Evolutionary conservation across 2,329 filamentous ascomycete genomes (phyloP).

Genomic region (Dactylellina haptotyla): DNA sequence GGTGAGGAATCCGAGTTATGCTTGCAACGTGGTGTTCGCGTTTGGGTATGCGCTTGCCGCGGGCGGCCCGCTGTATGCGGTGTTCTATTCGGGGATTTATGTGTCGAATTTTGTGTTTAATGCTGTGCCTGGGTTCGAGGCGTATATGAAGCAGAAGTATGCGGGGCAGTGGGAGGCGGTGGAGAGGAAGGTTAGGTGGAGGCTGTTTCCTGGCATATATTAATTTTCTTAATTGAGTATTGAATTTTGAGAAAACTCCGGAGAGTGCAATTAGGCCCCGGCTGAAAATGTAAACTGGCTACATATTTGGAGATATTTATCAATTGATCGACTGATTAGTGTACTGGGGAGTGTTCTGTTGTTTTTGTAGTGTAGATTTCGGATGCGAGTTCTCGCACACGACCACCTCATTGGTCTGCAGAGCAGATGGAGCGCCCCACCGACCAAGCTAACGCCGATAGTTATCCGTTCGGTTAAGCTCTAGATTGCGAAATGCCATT

Average conservation of each 20-base stretch:
- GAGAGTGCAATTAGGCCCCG: too few species aligned
- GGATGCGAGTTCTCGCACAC: too few species aligned
- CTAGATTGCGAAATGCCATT: too few species aligned
- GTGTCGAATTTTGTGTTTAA: slow-evolving; percentile 35
- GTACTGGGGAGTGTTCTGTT: too few species aligned
- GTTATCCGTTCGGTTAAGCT: neutral
- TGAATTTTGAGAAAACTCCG: too few species aligned
- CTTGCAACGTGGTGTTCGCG: slow-evolving; percentile 33
- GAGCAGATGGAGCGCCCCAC: neutral
- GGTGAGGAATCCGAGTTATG: slow-evolving; percentile 38
- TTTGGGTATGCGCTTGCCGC: slow-evolving; percentile 31
- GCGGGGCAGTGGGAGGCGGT: slow-evolving; percentile 24
- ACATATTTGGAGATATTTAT: too few species aligned
- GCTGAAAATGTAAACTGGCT: too few species aligned
- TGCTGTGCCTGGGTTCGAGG: slow-evolving; percentile 34
- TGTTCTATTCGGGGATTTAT: slow-evolving; percentile 34
- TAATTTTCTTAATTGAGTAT: neutral
- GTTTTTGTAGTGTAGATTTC: too few species aligned
- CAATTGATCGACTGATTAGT: too few species aligned
- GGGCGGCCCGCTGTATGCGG: slow-evolving; percentile 19
- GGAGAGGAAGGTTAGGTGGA: slow-evolving; percentile 39
- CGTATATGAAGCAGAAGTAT: slow-evolving; percentile 32
- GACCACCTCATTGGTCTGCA: neutral
- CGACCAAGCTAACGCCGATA: neutral
- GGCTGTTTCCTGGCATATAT: slow-evolving; percentile 36